Evolutionary conservation across 331 rosid genomes (phyloP).

Genomic region (Cucumis variabilis): DNA sequence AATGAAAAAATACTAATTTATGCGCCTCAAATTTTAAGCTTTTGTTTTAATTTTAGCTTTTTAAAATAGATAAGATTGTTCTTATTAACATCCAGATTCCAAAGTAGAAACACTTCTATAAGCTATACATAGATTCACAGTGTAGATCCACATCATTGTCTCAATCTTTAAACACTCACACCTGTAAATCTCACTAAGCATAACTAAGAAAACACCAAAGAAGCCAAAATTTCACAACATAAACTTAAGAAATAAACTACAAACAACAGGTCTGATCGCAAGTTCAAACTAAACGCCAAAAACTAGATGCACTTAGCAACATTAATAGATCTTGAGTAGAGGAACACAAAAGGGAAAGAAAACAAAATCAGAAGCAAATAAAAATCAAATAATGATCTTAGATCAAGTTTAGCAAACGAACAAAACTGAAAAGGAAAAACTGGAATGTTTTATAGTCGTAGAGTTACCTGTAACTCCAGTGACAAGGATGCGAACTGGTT

Average conservation of each 20-base stretch:
- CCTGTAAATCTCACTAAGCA: not conserved
- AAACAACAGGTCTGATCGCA: conserved; percentile 11
- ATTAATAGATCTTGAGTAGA: not conserved
- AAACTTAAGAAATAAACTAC: no score
- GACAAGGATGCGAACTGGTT: conserved; percentile 86
- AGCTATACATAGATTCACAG: not conserved
- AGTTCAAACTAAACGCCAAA: not conserved
- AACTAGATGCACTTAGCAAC: not conserved
- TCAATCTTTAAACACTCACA: not conserved
- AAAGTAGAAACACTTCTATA: not conserved
- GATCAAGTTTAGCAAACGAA: conserved; percentile 31
- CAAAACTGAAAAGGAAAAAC: not conserved
- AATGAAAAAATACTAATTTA: no score
- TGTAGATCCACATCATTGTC: conserved; percentile 10
- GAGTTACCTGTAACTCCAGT: conserved; percentile 86
- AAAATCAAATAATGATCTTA: not conserved
- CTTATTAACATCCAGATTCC: no score
- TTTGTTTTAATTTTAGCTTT: no score
- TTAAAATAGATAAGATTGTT: no score
- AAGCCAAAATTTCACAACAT: no score
- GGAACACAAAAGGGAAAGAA: not conserved
- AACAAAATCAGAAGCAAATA: not conserved
- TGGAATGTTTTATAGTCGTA: conserved; percentile 19
- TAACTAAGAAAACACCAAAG: not conserved
- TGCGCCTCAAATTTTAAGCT: no score